phyloP scores from a whole-genome alignment of 176 grass and related monocot species.

The Coix lacrymajobi region DNA sequence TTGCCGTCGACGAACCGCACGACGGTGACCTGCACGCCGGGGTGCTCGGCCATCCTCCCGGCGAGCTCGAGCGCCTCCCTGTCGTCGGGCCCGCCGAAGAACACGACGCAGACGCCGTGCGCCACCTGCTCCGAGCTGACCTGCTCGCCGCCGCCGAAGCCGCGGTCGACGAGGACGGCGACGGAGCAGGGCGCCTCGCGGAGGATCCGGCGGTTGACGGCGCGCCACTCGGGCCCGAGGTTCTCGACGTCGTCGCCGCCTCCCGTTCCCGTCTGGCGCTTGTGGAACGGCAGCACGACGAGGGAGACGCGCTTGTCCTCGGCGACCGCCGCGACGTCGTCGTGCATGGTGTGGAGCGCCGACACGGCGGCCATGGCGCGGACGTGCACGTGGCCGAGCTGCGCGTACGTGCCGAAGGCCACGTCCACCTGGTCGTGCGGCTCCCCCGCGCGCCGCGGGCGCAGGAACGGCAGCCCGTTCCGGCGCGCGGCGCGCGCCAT shows the following conservation, averaged over 20 bases:
- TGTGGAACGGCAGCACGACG: constrained; percentile 75
- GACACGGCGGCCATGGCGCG: constrained; percentile 75
- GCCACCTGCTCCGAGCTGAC: constrained; percentile 54
- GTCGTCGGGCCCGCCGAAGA: constrained; percentile 83
- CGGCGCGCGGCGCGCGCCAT: constrained; percentile 53
- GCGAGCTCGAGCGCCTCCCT: constrained; percentile 70
- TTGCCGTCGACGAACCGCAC: constrained; percentile 44
- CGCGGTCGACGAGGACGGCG: constrained; percentile 63
- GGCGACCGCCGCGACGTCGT: constrained; percentile 68
- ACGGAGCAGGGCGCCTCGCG: constrained; percentile 76
- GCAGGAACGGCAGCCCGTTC: constrained; percentile 62
- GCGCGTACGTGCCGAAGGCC: constrained; percentile 73
- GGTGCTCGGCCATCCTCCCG: constrained; percentile 79
- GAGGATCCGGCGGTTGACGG: constrained; percentile 61
- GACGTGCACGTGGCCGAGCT: constrained; percentile 62
- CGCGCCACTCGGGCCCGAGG: constrained; percentile 56
- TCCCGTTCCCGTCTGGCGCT: constrained; percentile 4
- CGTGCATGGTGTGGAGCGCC: constrained; percentile 76
- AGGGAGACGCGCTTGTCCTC: constrained; percentile 74
- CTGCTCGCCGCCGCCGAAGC: constrained; percentile 73
- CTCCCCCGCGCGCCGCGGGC: not conserved
- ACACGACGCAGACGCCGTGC: constrained; percentile 69
- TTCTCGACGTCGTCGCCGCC: constrained; percentile 45
- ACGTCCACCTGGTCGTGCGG: constrained; percentile 56
- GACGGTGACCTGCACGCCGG: constrained; percentile 48